Evolutionary conservation across 164 flowering plant species (phyloP).

Genomic region (Nymphaea thermarum): DNA sequence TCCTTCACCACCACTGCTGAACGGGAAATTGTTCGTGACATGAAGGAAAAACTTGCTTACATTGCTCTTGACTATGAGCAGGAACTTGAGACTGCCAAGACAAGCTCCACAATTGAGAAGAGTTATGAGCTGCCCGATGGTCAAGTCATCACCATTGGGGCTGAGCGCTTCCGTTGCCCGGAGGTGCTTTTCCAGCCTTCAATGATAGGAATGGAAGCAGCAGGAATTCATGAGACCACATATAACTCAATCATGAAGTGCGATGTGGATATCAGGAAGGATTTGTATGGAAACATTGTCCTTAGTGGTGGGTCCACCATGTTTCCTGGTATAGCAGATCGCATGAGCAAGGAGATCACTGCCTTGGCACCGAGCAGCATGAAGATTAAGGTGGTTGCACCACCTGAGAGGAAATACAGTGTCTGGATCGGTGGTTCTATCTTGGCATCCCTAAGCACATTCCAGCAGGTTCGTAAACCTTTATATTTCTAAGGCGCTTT

Average conservation of each 20-base stretch:
- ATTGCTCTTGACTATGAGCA: constrained; percentile 27
- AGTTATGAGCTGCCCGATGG: constrained; percentile 28
- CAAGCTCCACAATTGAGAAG: constrained; percentile 23
- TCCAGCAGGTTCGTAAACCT: constrained; percentile 18
- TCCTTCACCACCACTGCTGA: constrained; percentile 25
- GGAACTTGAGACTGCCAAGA: constrained; percentile 21
- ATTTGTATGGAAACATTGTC: constrained; percentile 28
- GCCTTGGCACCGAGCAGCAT: constrained; percentile 33
- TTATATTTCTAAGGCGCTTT: too few relatives aligned
- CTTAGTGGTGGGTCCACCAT: constrained; percentile 34
- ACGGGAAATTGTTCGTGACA: constrained; percentile 37
- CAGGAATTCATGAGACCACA: constrained; percentile 31
- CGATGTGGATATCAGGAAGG: constrained; percentile 32
- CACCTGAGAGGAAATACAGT: constrained; percentile 33
- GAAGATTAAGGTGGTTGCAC: constrained; percentile 35
- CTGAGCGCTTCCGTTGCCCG: constrained; percentile 29
- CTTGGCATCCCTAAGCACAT: constrained; percentile 31
- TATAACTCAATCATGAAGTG: constrained; percentile 33
- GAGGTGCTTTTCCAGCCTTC: constrained; percentile 36
- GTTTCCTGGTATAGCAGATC: constrained; percentile 30
- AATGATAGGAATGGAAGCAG: constrained; percentile 32
- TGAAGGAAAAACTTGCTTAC: constrained; percentile 53
- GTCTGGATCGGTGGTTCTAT: constrained; percentile 35
- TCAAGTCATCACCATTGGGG: constrained; percentile 27
- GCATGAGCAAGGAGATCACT: constrained; percentile 33